These are phyloP conservation scores for Nematocida ironsii DNA, from an alignment of 371 early-diverging fungal species.

Conservation along the genomic window DNA sequence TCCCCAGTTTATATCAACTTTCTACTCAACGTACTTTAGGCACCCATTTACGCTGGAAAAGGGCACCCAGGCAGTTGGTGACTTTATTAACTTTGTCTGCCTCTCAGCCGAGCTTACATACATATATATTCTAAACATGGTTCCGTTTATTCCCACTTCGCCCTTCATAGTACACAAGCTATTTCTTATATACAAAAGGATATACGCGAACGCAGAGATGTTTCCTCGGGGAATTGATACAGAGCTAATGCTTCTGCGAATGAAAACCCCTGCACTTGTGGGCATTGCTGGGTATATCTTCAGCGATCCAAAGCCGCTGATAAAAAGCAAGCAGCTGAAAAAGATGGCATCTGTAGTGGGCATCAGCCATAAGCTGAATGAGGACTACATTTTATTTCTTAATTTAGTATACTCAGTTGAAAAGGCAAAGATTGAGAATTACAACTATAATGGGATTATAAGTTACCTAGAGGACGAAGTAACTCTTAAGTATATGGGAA, in stretches of 20 bases:
- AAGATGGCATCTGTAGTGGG: conserved; percentile 15
- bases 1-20: conserved; percentile 58
- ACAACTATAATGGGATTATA: conserved; percentile 64
- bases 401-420: conserved; percentile 61
- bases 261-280: conserved; percentile 56
- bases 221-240: conserved; percentile 51
- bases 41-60: conserved; percentile 59
- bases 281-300: conserved; percentile 59
- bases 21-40: conserved; percentile 58
- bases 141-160: conserved; percentile 54
- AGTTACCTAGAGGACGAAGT: conserved; percentile 63
- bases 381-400: conserved; percentile 57
- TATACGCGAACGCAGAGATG: conserved; percentile 47
- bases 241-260: conserved; percentile 50
- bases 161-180: conserved; percentile 55
- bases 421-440: conserved; percentile 61
- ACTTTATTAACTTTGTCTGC: conserved; percentile 57
- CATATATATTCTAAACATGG: conserved; percentile 59
- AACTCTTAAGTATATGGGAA: conserved; percentile 60
- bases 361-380: conserved; percentile 33
- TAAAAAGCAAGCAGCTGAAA: conserved; percentile 28
- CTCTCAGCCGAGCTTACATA: conserved; percentile 50
- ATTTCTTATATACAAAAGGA: conserved; percentile 55
- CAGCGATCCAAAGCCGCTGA: conserved; percentile 55
- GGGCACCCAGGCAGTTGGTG: conserved; percentile 57